phyloP scores from a whole-genome alignment of 441 rosid genomes.

The Croton laevigatus region DNA sequence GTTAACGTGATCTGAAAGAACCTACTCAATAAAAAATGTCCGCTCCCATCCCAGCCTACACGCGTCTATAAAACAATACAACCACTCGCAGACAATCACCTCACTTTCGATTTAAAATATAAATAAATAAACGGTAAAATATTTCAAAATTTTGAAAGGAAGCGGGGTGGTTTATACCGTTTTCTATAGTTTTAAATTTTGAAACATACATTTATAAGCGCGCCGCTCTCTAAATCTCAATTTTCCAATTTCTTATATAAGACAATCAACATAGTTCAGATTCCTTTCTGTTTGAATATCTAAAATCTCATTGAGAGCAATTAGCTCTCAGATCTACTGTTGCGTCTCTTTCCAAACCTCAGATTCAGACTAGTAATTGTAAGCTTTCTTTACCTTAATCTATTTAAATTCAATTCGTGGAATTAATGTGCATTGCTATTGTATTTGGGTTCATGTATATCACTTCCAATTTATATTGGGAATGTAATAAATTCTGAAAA shows the following conservation, averaged over 20 bases:
- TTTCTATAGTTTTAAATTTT: constrained; percentile 20
- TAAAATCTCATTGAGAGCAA: background rate
- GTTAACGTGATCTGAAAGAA: too few species aligned
- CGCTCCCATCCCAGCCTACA: background rate
- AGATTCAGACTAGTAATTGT: background rate
- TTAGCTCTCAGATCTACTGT: background rate
- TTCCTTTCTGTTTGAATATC: constrained; percentile 1
- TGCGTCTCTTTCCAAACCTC: background rate
- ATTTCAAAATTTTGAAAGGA: constrained; percentile 11
- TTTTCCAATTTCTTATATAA: background rate
- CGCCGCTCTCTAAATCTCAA: background rate
- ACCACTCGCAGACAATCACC: background rate
- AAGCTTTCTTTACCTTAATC: background rate
- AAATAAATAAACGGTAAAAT: background rate
- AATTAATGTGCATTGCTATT: background rate
- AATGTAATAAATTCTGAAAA: background rate
- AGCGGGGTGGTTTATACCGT: constrained; percentile 21
- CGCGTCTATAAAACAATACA: background rate
- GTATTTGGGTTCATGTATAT: background rate
- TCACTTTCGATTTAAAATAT: background rate
- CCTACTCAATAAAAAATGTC: background rate
- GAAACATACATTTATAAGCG: constrained; percentile 10
- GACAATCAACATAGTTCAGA: too few species aligned
- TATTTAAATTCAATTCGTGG: background rate
- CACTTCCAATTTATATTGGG: background rate